Evolutionary conservation across 768 basidiomycete species (phyloP).

Genomic region (Megacollybia marginata): DNA sequence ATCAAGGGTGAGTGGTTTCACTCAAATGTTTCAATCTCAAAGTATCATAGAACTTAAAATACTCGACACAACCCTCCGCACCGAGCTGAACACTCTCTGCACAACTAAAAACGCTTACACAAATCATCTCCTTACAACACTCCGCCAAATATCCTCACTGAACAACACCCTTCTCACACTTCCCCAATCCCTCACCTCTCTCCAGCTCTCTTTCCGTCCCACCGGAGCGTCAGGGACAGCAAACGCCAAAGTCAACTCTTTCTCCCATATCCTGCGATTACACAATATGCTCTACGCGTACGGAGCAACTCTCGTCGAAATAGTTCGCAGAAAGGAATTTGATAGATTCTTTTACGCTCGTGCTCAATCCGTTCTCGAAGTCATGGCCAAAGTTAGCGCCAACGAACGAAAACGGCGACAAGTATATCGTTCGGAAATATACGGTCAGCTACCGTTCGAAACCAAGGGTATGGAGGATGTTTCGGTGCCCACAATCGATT

Average conservation of each 20-base stretch:
- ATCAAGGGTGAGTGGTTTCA: slow-evolving; percentile 38
- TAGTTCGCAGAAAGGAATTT: slow-evolving; percentile 88
- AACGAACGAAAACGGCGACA: slow-evolving; percentile 78
- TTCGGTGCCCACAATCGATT: slow-evolving; percentile 70
- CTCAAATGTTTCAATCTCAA: neutral
- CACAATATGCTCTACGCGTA: slow-evolving; percentile 91
- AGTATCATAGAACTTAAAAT: slow-evolving; percentile 49
- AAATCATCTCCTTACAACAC: slow-evolving; percentile 51
- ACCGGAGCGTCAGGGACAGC: slow-evolving; percentile 19
- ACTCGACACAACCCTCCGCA: slow-evolving; percentile 52
- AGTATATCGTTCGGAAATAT: slow-evolving; percentile 77
- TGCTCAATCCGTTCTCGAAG: slow-evolving; percentile 73
- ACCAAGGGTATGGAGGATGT: slow-evolving; percentile 69
- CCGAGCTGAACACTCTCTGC: slow-evolving; percentile 51
- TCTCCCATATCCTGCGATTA: slow-evolving; percentile 84
- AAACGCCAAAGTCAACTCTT: slow-evolving; percentile 41
- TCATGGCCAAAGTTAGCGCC: slow-evolving; percentile 79
- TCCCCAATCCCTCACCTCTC: slow-evolving; percentile 50
- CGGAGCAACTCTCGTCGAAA: slow-evolving; percentile 83
- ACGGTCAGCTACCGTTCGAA: slow-evolving; percentile 85
- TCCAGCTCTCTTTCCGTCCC: slow-evolving; percentile 68
- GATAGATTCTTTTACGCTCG: slow-evolving; percentile 77
- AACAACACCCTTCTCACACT: slow-evolving; percentile 79
- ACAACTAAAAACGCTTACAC: slow-evolving; percentile 68
- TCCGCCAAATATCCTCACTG: slow-evolving; percentile 71